Percentiles rank a stretch among this genome's conserved stretches.
These are phyloP conservation scores for Aspergillus phoenicis DNA, from an alignment of 2,329 filamentous ascomycete genomes.

Conservation along the genomic window DNA sequence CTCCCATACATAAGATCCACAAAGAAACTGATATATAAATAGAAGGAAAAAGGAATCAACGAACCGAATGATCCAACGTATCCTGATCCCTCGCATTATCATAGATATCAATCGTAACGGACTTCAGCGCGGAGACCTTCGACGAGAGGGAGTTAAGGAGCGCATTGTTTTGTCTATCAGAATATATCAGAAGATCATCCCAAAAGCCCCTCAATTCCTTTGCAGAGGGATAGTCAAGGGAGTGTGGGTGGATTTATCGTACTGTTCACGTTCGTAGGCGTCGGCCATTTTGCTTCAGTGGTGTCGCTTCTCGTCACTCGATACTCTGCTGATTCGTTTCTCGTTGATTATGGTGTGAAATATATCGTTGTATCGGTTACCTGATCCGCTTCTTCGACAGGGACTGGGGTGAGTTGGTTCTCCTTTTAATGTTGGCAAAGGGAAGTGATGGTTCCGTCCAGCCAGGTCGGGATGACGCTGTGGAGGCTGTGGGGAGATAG, in stretches of 20 bases:
- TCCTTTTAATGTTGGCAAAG: neutral
- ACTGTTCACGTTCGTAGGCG: slow-evolving; percentile 75
- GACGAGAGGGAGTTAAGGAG: slow-evolving; percentile 86
- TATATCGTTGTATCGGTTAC: too few species aligned
- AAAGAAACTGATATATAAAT: neutral
- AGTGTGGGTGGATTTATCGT: slow-evolving; percentile 27
- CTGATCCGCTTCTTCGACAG: neutral
- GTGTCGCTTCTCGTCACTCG: too few species aligned
- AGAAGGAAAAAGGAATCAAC: slow-evolving; percentile 26
- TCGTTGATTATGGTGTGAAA: neutral
- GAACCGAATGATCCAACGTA: slow-evolving; percentile 82
- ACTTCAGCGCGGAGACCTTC: slow-evolving; percentile 89
- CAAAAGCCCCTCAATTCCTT: too few species aligned
- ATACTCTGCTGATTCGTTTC: neutral
- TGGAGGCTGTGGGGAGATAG: slow-evolving; percentile 2
- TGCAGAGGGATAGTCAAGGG: neutral
- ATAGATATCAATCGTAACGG: slow-evolving; percentile 96
- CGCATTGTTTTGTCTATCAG: slow-evolving; percentile 80
- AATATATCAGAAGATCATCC: neutral
- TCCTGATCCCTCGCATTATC: slow-evolving; percentile 88
- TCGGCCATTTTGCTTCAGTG: slow-evolving; percentile 62
- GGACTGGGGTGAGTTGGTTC: neutral
- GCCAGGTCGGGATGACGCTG: slow-evolving; percentile 4
- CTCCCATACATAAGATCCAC: neutral
- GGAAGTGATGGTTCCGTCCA: neutral